These are phyloP conservation scores for Hanseniaspora singularis DNA, from an alignment of 805 yeast species.

Conservation along the genomic window DNA sequence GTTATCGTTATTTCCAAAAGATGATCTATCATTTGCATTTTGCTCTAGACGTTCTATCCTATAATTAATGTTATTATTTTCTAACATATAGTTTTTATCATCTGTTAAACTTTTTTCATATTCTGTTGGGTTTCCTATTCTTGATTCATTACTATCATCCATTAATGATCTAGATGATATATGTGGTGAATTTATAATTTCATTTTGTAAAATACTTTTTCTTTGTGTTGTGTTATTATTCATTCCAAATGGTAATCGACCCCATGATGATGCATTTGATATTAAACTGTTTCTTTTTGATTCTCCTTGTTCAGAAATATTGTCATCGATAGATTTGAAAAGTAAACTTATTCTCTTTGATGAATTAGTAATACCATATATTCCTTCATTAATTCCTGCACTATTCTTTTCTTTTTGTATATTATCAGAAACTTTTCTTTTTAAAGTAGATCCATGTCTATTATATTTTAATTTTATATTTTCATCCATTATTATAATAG, in stretches of 20 bases:
- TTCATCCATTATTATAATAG: slow-evolving; percentile 1
- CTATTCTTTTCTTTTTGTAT: not conserved
- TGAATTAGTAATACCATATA: not conserved
- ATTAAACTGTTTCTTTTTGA: slow-evolving; percentile 14
- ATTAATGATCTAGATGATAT: not conserved
- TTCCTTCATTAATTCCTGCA: not conserved
- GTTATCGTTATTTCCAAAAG: no score
- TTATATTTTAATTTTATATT: slow-evolving; percentile 5
- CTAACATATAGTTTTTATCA: no score
- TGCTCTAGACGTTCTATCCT: no score
- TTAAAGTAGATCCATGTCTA: slow-evolving; percentile 9
- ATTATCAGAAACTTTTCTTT: not conserved
- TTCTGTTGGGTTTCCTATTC: no score
- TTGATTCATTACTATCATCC: not conserved
- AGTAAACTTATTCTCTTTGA: slow-evolving; percentile 2
- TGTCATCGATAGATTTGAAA: slow-evolving; percentile 8
- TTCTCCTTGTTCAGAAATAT: slow-evolving; percentile 1
- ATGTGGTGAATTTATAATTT: not conserved
- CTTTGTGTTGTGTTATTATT: not conserved
- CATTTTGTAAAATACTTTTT: slow-evolving; percentile 2
- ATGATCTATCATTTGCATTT: no score
- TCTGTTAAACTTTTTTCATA: no score
- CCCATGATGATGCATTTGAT: slow-evolving; percentile 2
- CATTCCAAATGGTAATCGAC: no score
- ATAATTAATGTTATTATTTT: no score